phyloP scores from a whole-genome alignment of 495 filamentous ascomycete species.

The Cryomyces minteri region DNA sequence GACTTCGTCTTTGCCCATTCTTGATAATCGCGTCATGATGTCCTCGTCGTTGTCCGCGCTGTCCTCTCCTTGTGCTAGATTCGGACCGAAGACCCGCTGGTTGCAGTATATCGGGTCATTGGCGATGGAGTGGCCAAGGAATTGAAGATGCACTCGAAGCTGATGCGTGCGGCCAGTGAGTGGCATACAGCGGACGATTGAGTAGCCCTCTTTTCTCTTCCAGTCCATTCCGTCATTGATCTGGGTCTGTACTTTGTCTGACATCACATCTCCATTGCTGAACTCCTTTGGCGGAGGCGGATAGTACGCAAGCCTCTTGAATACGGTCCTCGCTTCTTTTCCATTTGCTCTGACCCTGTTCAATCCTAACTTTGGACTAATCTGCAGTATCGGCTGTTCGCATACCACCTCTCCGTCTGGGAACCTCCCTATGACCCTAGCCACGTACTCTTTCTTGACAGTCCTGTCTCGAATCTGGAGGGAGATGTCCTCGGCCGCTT shows the following conservation, averaged over 20 bases:
- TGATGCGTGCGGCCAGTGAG: slow-evolving; percentile 92
- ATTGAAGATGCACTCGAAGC: slow-evolving; percentile 86
- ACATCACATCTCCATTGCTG: slow-evolving; percentile 10
- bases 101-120: slow-evolving; percentile 98
- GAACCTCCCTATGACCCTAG: slow-evolving; percentile 78
- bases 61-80: slow-evolving; percentile 52
- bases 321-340: slow-evolving; percentile 75
- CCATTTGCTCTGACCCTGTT: slow-evolving; percentile 87
- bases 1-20: slow-evolving; percentile 89
- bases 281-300: slow-evolving; percentile 21
- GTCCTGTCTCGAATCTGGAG: slow-evolving; percentile 51
- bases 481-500: slow-evolving; percentile 60
- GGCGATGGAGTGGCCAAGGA: slow-evolving; percentile 80
- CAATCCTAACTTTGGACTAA: slow-evolving; percentile 86
- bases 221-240: slow-evolving; percentile 18
- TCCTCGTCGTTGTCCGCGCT: slow-evolving; percentile 61
- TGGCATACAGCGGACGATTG: slow-evolving; percentile 84
- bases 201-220: slow-evolving; percentile 46
- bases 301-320: slow-evolving; percentile 77
- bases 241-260: neutral
- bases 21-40: slow-evolving; percentile 62
- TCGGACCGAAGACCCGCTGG: slow-evolving; percentile 69
- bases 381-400: slow-evolving; percentile 81
- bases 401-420: slow-evolving; percentile 62
- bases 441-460: slow-evolving; percentile 87